These are phyloP conservation scores for Kregervanrija fluxuum DNA, from an alignment of 805 yeast genomes.

Conservation along the genomic window DNA sequence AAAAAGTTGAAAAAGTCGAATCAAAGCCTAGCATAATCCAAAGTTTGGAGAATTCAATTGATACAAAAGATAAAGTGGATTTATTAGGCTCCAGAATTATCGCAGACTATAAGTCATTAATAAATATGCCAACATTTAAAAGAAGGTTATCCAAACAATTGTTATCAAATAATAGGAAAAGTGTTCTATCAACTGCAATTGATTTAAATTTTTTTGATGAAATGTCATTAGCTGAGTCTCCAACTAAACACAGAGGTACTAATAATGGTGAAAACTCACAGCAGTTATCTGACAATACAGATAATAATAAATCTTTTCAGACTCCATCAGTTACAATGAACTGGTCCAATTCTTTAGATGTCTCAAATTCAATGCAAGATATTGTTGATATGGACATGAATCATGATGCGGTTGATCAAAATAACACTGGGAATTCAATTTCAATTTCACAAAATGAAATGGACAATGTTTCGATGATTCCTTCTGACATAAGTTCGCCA, in stretches of 20 bases:
- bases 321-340: constrained; percentile 30
- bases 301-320: constrained; percentile 18
- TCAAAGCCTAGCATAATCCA: constrained; percentile 1
- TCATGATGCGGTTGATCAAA: constrained; percentile 6
- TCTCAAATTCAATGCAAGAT: constrained; percentile 13
- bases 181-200: constrained; percentile 16
- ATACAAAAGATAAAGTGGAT: constrained; percentile 38
- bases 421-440: no score
- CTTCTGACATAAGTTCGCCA: not conserved
- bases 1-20: not conserved
- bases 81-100: constrained; percentile 63
- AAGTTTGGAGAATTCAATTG: constrained; percentile 4
- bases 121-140: constrained; percentile 11
- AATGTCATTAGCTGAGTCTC: constrained; percentile 16
- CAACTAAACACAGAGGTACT: constrained; percentile 9
- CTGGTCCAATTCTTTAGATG: constrained; percentile 30
- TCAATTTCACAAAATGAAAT: no score
- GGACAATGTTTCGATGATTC: not conserved
- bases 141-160: constrained; percentile 21
- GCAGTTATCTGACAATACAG: not conserved
- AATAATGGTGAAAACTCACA: not conserved
- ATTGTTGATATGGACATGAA: constrained; percentile 8
- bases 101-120: constrained; percentile 51
- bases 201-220: constrained; percentile 11
- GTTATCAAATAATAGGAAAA: constrained; percentile 13